Percentiles rank a stretch among this genome's conserved stretches.
Evolutionary conservation across 1,284 basidiomycete species (phyloP).

Genomic region (Somion occarium): DNA sequence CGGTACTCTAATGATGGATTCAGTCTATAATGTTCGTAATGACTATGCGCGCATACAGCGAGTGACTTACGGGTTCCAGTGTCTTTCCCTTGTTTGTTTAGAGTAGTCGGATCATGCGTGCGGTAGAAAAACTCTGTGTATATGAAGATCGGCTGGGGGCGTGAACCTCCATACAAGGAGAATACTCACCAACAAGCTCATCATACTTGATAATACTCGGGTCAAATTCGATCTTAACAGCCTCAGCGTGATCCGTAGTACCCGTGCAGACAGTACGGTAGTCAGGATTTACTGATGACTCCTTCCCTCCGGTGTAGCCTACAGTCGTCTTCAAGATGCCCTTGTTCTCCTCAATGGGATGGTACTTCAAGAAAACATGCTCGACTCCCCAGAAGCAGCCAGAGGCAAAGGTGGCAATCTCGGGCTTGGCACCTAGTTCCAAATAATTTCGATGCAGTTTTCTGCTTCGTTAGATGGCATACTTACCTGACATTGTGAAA

Average conservation of each 20-base stretch:
- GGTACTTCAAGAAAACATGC: constrained; percentile 83
- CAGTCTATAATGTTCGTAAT: too few relatives aligned
- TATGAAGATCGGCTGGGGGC: constrained; percentile 10
- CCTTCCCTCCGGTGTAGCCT: constrained; percentile 79
- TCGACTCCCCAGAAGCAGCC: constrained; percentile 81
- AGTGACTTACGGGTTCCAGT: constrained; percentile 67
- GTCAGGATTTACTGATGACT: constrained; percentile 47
- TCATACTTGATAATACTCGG: constrained; percentile 73
- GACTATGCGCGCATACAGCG: too few relatives aligned
- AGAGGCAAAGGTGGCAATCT: constrained; percentile 74
- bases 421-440: constrained; percentile 27
- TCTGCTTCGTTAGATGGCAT: background rate
- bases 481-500: constrained; percentile 2
- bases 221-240: constrained; percentile 83
- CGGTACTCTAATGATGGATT: constrained; percentile 91
- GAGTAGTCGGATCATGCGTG: constrained; percentile 90
- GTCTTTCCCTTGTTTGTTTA: constrained; percentile 76
- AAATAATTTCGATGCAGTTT: constrained; percentile 1
- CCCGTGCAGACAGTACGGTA: constrained; percentile 84
- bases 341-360: constrained; percentile 60
- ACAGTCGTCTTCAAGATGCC: constrained; percentile 69
- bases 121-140: constrained; percentile 84
- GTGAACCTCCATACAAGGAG: too few relatives aligned
- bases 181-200: constrained; percentile 70
- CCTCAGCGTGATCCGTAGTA: constrained; percentile 86